These are phyloP conservation scores for Salix brachista DNA, from an alignment of 345 rosid genomes.

Conservation along the genomic window DNA sequence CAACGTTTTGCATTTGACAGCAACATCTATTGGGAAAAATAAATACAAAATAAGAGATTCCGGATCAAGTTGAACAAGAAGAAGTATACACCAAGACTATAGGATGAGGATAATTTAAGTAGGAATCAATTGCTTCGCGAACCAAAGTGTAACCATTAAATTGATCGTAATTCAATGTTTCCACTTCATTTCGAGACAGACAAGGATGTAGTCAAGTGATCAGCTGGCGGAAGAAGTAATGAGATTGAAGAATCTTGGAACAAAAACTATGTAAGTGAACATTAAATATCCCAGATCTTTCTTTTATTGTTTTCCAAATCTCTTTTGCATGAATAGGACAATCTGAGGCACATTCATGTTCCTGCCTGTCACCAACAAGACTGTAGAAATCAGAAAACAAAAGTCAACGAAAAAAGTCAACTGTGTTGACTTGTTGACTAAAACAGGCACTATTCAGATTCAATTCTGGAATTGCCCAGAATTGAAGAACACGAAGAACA, in stretches of 20 bases:
- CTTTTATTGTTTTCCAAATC: constrained; percentile 34
- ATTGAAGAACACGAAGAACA: too few species aligned
- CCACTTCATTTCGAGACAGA: too few species aligned
- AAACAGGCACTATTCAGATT: too few species aligned
- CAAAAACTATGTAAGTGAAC: neutral
- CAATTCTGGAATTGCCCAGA: too few species aligned
- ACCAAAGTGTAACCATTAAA: too few species aligned
- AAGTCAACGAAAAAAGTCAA: too few species aligned
- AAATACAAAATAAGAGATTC: neutral
- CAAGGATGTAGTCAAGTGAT: too few species aligned
- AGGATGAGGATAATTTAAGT: too few species aligned
- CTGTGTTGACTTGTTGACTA: too few species aligned
- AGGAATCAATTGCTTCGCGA: too few species aligned
- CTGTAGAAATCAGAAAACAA: too few species aligned
- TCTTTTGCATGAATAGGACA: constrained; percentile 29
- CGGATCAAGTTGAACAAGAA: neutral
- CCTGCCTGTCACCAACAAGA: constrained; percentile 36
- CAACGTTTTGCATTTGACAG: constrained; percentile 50
- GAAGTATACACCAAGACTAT: neutral
- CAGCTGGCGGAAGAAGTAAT: neutral
- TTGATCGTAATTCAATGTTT: too few species aligned
- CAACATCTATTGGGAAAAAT: constrained; percentile 39
- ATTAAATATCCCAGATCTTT: neutral
- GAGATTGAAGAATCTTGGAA: neutral
- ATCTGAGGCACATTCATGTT: constrained; percentile 34